Conservation (phyloP, 805 yeast genomes). For the Wickerhamiella slavikovae region DNA sequence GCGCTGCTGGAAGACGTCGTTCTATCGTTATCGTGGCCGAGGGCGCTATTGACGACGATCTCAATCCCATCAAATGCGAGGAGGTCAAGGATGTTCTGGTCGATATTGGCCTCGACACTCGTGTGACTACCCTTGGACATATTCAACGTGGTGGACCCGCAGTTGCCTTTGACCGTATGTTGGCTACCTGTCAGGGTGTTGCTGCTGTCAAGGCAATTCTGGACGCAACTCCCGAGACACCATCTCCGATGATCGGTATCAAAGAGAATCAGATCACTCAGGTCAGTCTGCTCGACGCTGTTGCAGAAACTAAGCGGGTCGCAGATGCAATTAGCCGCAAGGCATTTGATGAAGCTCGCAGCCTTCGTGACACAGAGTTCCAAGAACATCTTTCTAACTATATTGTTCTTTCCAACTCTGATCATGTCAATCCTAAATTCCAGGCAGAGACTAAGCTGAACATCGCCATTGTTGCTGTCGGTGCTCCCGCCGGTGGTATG, state of each 20-base stretch:
- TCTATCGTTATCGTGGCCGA: slow-evolving; percentile 95
- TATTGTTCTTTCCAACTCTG: slow-evolving; percentile 44
- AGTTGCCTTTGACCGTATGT: slow-evolving; percentile 76
- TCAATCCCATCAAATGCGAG: slow-evolving; percentile 61
- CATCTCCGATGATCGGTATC: slow-evolving; percentile 87
- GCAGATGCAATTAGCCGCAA: slow-evolving; percentile 66
- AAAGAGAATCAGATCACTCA: slow-evolving; percentile 73
- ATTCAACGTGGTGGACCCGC: slow-evolving; percentile 99
- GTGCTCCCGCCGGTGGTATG: slow-evolving; percentile 96
- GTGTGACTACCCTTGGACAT: slow-evolving; percentile 90
- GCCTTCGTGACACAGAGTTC: slow-evolving; percentile 73
- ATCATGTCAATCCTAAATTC: slow-evolving; percentile 44
- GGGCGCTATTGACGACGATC: slow-evolving; percentile 76
- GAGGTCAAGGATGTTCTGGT: slow-evolving; percentile 69
- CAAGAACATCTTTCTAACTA: slow-evolving; percentile 60
- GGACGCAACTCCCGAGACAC: slow-evolving; percentile 71
- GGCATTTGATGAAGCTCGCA: slow-evolving; percentile 74
- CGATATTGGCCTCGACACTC: slow-evolving; percentile 75
- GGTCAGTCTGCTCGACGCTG: slow-evolving; percentile 77
- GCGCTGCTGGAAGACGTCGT: slow-evolving; percentile 76
- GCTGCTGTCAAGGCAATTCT: slow-evolving; percentile 91
- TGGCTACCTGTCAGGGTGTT: slow-evolving; percentile 93
- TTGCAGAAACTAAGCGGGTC: slow-evolving; percentile 65
- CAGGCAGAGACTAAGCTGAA: slow-evolving; percentile 24
- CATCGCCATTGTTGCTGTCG: slow-evolving; percentile 76